A percentile compares a stretch with the other conserved stretches of the same genome.
phyloP scores from a whole-genome alignment of 192 early-diverging fungal genomes.

The Backusella circina region DNA sequence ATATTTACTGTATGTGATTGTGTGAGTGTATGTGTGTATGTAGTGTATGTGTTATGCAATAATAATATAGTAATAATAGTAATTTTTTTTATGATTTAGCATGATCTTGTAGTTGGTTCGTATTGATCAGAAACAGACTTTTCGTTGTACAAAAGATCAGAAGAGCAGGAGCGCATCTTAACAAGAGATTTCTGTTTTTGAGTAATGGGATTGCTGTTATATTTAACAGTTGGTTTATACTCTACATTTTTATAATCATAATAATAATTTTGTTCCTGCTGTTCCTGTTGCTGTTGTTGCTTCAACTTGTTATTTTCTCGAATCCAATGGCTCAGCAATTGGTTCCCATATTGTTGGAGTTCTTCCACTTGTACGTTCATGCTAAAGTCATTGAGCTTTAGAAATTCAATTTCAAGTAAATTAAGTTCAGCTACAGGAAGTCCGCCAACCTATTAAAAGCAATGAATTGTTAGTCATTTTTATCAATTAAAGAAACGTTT shows the following conservation, averaged over 20 bases:
- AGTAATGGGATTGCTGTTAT: neutral
- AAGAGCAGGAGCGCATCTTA: conserved; percentile 5
- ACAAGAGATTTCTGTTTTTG: neutral
- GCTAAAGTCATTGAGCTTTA: conserved; percentile 79
- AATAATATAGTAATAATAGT: neutral
- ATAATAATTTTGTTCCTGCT: neutral
- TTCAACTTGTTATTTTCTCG: conserved; percentile 37
- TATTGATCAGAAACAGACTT: conserved; percentile 5
- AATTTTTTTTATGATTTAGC: neutral
- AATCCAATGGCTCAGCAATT: conserved; percentile 60
- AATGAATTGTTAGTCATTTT: neutral
- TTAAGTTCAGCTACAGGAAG: conserved; percentile 89
- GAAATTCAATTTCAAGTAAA: conserved; percentile 85
- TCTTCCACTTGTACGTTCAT: conserved; percentile 76
- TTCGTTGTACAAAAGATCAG: neutral
- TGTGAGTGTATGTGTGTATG: neutral
- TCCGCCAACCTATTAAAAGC: conserved; percentile 66
- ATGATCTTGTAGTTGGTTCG: conserved; percentile 3
- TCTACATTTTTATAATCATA: conserved; percentile 3
- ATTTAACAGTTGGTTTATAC: conserved; percentile 6
- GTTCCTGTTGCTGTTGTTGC: neutral
- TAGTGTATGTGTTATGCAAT: neutral
- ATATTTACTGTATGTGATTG: neutral
- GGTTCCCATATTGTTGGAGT: conserved; percentile 77
- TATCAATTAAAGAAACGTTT: neutral